Base-by-base conservation (phyloP, 805 yeast genomes). In the Priceomyces medius region DNA sequence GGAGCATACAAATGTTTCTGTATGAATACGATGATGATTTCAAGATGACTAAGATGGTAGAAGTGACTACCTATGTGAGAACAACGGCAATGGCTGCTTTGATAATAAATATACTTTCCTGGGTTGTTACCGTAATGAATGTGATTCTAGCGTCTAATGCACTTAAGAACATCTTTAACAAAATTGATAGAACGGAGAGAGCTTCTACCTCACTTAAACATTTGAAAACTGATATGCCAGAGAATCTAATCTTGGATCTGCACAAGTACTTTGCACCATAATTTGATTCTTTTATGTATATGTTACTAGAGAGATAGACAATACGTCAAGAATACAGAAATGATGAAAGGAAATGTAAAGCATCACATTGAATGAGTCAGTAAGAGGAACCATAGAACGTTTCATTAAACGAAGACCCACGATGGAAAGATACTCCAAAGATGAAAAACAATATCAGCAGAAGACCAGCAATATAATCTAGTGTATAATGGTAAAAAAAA, bases 31-130 rank as follows among this genome's bases (percentile, higher is more conserved):
- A 51, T 29, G 41, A 44, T 13, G 50, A 29, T n/a, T 16, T 46
- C 12, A 39, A 44, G 12, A 21, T 24, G 8, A 38, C 51, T n/a
- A 45, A 40, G 18, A 50, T 53, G 16, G 50, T 53, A 4, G 59
- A 65, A 27, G 59, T 65, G 4, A 64, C 70, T 0, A 29, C 42
- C 0, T 66, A 64, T 41, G 50, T 68, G 4, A 60, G 58, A 33
- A 37, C 56, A 1, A 47, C 59, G 19, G 37, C 58, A 2, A 38
- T 56, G 4, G 17, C 54, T 1, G 35, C 58, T 1, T 37, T 59
- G 26, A 27, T 47, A 1, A 43, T 58, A 6, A 52, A 57, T 13
- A 13, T 38, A 9, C 3, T 54, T 3, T 46, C 58, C 1, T 44
- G 45, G n/a, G 13, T 46, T 5, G 21, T 46, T 5, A 43, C 55